Conservation (phyloP, 1,284 basidiomycete genomes). For the Xerocomus amazonicus region DNA sequence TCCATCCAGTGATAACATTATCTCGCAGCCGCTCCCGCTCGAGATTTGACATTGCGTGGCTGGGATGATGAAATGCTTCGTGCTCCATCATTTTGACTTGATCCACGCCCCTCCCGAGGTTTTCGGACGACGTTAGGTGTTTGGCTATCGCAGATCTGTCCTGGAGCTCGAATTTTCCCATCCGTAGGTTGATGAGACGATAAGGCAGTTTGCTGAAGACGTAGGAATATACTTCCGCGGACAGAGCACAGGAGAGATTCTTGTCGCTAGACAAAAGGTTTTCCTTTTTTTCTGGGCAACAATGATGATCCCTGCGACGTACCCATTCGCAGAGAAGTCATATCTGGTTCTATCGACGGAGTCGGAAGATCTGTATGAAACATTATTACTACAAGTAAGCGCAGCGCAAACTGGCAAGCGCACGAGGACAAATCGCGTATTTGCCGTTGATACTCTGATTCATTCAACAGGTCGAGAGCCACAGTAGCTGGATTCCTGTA, state of each 20-base stretch:
- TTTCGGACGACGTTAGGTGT: not conserved
- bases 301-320: not conserved
- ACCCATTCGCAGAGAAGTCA: not conserved
- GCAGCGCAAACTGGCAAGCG: not conserved
- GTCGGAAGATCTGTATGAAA: not conserved
- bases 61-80: not conserved
- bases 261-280: not conserved
- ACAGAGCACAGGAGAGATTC: not conserved
- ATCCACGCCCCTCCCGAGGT: not conserved
- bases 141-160: not conserved
- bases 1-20: not conserved
- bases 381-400: not conserved
- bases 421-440: not conserved
- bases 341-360: not conserved
- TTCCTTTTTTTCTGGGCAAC: not conserved
- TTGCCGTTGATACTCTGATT: not conserved
- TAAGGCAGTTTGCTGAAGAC: not conserved
- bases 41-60: not conserved
- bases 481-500: not conserved
- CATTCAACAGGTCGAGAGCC: not conserved
- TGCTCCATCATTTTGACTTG: not conserved
- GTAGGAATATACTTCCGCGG: not conserved
- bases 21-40: not conserved
- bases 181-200: not conserved
- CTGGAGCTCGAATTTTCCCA: not conserved